These are phyloP conservation scores for Prunus salicina DNA, from an alignment of 306 rosid species.

Conservation along the genomic window DNA sequence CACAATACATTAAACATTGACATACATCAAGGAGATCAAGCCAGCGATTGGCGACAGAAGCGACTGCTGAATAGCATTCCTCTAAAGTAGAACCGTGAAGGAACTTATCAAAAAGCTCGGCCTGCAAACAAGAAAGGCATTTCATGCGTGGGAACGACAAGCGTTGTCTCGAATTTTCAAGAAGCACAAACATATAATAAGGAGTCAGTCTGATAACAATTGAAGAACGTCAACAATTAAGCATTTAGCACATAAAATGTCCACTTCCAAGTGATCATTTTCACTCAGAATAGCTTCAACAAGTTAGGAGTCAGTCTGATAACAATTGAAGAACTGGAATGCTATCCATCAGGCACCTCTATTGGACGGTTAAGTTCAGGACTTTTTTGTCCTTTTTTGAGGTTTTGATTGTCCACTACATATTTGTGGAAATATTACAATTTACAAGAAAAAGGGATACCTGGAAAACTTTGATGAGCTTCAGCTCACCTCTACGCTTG, in stretches of 20 bases:
- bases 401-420: neutral
- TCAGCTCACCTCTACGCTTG: constrained; percentile 98
- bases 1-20: constrained; percentile 14
- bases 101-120: constrained; percentile 93
- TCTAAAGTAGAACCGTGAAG: constrained; percentile 86
- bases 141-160: neutral
- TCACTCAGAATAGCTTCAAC: neutral
- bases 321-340: neutral
- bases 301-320: neutral
- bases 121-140: constrained; percentile 51
- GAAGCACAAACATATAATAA: neutral
- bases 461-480: constrained; percentile 99
- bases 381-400: neutral
- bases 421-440: neutral
- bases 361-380: neutral
- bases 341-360: neutral
- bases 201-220: too few relatives aligned
- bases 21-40: constrained; percentile 99
- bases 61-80: constrained; percentile 90
- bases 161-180: neutral
- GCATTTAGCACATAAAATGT: neutral
- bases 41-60: constrained; percentile 89
- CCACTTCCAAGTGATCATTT: neutral
- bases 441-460: constrained; percentile 31
- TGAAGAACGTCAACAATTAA: neutral